Percentiles rank a stretch among this genome's conserved stretches.
These are phyloP conservation scores for Parafenestella ontariensis DNA, from an alignment of 2,329 filamentous ascomycete genomes.

Conservation along the genomic window DNA sequence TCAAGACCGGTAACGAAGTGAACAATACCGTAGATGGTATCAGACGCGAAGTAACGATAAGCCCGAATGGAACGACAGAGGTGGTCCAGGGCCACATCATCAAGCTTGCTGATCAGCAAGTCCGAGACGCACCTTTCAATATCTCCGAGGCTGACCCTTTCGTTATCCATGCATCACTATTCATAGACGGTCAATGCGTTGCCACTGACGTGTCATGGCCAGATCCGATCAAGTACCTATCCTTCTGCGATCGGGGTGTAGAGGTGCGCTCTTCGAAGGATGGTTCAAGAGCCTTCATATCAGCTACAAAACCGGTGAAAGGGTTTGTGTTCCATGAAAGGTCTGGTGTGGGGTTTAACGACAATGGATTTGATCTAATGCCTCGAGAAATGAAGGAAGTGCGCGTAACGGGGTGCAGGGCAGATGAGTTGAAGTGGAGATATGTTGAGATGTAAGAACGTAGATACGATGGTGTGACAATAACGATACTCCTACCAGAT, in stretches of 20 bases:
- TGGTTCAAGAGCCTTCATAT: constrained; percentile 52
- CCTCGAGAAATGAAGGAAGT: constrained; percentile 28
- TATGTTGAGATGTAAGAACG: constrained; percentile 29
- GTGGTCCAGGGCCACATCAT: constrained; percentile 50
- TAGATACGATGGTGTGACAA: too few species aligned
- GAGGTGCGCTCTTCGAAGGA: constrained; percentile 41
- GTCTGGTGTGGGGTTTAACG: constrained; percentile 24
- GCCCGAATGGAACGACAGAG: constrained; percentile 63
- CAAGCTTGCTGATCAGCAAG: not conserved
- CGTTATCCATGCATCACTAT: constrained; percentile 59
- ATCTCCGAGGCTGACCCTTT: constrained; percentile 59
- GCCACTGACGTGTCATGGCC: constrained; percentile 66
- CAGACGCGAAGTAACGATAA: constrained; percentile 54
- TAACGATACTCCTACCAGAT: too few species aligned
- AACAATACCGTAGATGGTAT: constrained; percentile 52
- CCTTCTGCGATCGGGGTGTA: constrained; percentile 58
- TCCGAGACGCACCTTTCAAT: constrained; percentile 47
- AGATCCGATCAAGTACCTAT: constrained; percentile 66
- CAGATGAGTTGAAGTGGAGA: constrained; percentile 23
- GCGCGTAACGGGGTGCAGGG: constrained; percentile 9
- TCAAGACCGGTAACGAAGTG: constrained; percentile 61
- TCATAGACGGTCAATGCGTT: constrained; percentile 56
- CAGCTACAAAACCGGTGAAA: constrained; percentile 60
- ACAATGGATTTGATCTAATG: constrained; percentile 39
- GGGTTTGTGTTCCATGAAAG: constrained; percentile 59